Percentiles rank a stretch among this genome's conserved stretches.
phyloP scores from a whole-genome alignment of 78 protist genomes.

The Dictyostelium intermedium region DNA sequence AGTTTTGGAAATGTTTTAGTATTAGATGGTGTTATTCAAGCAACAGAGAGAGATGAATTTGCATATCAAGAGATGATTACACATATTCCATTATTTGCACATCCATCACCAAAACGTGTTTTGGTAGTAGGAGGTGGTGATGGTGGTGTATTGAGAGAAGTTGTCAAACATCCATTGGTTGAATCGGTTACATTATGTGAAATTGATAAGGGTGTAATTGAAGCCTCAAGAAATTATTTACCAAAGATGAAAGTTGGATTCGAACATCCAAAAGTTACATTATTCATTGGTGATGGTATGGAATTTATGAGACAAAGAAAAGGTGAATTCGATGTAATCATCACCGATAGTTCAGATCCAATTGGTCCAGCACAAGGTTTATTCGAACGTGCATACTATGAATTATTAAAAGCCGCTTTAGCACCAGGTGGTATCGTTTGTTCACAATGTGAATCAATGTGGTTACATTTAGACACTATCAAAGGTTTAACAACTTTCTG shows the following conservation, averaged over 20 bases:
- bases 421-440: slow-evolving; percentile 91
- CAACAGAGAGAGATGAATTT: slow-evolving; percentile 97
- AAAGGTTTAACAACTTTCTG: slow-evolving; percentile 52
- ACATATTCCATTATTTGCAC: slow-evolving; percentile 93
- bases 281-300: slow-evolving; percentile 93
- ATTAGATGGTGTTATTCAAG: slow-evolving; percentile 96
- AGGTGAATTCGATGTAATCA: slow-evolving; percentile 93
- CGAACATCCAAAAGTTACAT: slow-evolving; percentile 86
- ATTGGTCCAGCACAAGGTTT: slow-evolving; percentile 94
- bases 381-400: slow-evolving; percentile 88
- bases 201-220: slow-evolving; percentile 92
- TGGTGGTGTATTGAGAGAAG: slow-evolving; percentile 98
- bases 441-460: slow-evolving; percentile 94
- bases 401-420: slow-evolving; percentile 72
- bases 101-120: slow-evolving; percentile 92
- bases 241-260: slow-evolving; percentile 86
- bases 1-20: slow-evolving; percentile 95
- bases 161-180: slow-evolving; percentile 86
- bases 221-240: slow-evolving; percentile 82
- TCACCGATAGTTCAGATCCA: slow-evolving; percentile 97
- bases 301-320: slow-evolving; percentile 84
- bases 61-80: slow-evolving; percentile 98
- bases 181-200: slow-evolving; percentile 92
- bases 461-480: slow-evolving; percentile 93
- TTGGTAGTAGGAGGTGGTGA: slow-evolving; percentile 99